Conservation (phyloP, 495 filamentous ascomycete species). For the Corynascus novoguineensis region DNA sequence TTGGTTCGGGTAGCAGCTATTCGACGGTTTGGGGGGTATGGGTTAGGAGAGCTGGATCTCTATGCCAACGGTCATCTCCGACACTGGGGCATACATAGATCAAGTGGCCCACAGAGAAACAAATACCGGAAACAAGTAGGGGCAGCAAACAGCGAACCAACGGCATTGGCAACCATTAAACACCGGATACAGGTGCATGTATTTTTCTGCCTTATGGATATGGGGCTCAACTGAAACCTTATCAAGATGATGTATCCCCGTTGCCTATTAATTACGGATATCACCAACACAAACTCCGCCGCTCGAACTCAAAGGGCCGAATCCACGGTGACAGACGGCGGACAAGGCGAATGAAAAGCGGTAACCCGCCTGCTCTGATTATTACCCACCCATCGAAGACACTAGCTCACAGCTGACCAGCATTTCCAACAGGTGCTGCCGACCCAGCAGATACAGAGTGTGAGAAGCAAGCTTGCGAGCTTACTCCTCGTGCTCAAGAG, state of each 20-base stretch:
- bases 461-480: not conserved
- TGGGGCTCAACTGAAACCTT: not conserved
- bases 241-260: not conserved
- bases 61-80: too few species aligned
- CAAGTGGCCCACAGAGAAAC: not conserved
- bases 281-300: slow-evolving; percentile 1
- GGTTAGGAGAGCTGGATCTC: too few species aligned
- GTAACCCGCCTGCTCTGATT: slow-evolving; percentile 2
- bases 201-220: slow-evolving; percentile 1
- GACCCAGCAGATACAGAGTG: not conserved
- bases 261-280: slow-evolving; percentile 3
- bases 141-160: not conserved
- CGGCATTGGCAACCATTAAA: not conserved
- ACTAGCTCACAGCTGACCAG: slow-evolving; percentile 9
- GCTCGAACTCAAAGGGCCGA: not conserved
- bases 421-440: not conserved
- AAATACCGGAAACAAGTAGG: not conserved
- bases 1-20: too few species aligned
- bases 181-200: not conserved
- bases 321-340: not conserved
- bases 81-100: not conserved
- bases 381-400: slow-evolving; percentile 10
- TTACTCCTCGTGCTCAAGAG: slow-evolving; percentile 51
- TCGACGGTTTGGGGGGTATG: too few species aligned
- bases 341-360: not conserved